These are phyloP conservation scores for Ustilago loliicola DNA, from an alignment of 1,284 basidiomycete genomes.

Conservation along the genomic window DNA sequence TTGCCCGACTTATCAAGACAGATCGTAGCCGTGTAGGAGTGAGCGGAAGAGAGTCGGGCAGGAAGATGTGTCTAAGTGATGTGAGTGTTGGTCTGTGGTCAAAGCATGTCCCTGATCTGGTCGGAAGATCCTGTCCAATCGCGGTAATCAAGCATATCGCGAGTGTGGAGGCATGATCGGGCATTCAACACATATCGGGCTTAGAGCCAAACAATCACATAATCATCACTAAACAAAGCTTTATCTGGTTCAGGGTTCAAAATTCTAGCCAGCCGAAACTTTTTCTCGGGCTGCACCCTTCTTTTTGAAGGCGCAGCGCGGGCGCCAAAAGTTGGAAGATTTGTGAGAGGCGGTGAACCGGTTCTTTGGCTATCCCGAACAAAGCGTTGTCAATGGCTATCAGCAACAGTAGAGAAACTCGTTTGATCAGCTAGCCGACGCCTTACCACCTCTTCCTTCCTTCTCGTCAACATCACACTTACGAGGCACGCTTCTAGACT, in stretches of 20 bases:
- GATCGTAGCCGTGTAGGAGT: neutral
- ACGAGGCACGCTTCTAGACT: no score
- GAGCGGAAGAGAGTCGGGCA: neutral
- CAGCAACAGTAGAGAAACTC: neutral
- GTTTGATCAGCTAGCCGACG: neutral
- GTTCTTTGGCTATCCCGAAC: neutral
- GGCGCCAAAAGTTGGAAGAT: neutral
- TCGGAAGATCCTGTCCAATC: slow-evolving; percentile 12
- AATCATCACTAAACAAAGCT: slow-evolving; percentile 26
- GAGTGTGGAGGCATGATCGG: slow-evolving; percentile 33
- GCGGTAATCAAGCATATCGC: slow-evolving; percentile 4
- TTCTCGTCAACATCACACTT: neutral
- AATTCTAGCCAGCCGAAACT: slow-evolving; percentile 16
- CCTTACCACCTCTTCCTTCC: neutral
- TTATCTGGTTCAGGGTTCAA: slow-evolving; percentile 36
- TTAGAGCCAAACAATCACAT: no score
- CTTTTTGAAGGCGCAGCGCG: neutral
- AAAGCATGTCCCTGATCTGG: neutral
- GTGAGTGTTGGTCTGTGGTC: slow-evolving; percentile 1
- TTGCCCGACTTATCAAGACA: neutral
- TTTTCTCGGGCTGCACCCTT: slow-evolving; percentile 15
- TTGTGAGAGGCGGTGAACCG: slow-evolving; percentile 18
- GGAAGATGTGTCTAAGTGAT: neutral
- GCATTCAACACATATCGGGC: neutral
- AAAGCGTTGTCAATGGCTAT: slow-evolving; percentile 10